Conservation (phyloP, 495 filamentous ascomycete genomes). For the Cenococcum geophilum region DNA sequence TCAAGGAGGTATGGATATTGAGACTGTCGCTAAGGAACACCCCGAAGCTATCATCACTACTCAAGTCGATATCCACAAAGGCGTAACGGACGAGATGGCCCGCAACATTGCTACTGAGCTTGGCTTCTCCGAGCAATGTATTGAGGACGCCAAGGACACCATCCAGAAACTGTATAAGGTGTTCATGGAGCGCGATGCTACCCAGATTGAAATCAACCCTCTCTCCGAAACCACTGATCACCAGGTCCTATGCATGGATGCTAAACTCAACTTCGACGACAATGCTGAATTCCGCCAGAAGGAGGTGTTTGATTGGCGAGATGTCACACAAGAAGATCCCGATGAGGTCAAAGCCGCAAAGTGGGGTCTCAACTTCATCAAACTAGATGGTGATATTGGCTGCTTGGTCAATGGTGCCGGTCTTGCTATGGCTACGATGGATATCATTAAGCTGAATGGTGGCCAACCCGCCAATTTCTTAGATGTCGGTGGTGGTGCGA, state of each 20-base stretch:
- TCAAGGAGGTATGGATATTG: constrained; percentile 98
- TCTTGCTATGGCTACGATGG: constrained; percentile 99
- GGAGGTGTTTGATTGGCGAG: constrained; percentile 89
- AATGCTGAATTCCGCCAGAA: constrained; percentile 98
- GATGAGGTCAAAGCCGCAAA: constrained; percentile 96
- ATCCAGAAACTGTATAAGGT: constrained; percentile 99
- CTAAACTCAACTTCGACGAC: constrained; percentile 96
- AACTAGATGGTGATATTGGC: constrained; percentile 97
- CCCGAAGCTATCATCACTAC: constrained; percentile 92
- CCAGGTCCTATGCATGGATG: constrained; percentile 96
- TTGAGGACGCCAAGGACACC: constrained; percentile 86
- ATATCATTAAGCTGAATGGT: constrained; percentile 99
- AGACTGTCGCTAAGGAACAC: constrained; percentile 94
- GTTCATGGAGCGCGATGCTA: constrained; percentile 96
- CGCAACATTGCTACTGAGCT: constrained; percentile 83
- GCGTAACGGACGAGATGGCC: constrained; percentile 93
- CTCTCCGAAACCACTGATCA: constrained; percentile 95
- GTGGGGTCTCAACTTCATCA: constrained; percentile 97
- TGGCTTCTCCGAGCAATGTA: constrained; percentile 94
- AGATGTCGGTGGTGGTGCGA: constrained; percentile 95
- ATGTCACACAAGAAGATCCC: constrained; percentile 89
- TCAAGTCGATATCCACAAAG: constrained; percentile 85
- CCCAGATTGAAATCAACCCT: constrained; percentile 99
- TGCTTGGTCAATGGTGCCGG: constrained; percentile 98
- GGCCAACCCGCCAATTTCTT: constrained; percentile 96